Evolutionary conservation across 1,139 yeast species (phyloP), one percentile per base, ranked within the genome.

Genomic region (Blastobotrys proliferans): DNA sequence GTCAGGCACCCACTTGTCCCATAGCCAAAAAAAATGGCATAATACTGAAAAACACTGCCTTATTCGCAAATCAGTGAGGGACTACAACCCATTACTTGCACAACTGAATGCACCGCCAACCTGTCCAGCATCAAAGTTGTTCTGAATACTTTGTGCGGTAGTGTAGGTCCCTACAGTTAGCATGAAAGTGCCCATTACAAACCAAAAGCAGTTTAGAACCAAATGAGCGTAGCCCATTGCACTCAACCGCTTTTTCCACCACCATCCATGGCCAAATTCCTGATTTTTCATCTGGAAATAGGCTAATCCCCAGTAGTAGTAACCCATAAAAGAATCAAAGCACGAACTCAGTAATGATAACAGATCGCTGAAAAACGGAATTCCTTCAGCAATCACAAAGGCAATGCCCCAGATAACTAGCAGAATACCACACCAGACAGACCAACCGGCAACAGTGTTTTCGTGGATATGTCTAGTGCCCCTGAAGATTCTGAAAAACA

Each of bases 241-340:
- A 4, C 55, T 51, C 37, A 64, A 55, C 11, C 42, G 39, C 17
- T 38, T 30, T n/a, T n/a, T n/a, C n/a, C n/a, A n/a, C 24, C n/a
- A 31, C 41, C 41, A 38, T 26, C 60, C 63, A 16, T 52, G 49
- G 11, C 54, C 55, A 27, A 53, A 50, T 14, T 51, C 54, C 37
- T 60, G 59, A 22, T 50, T 49, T 14, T 63, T 48, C 42, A 62
- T 46, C 27, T 52, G 70, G 55, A 77, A 68, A 58, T 60, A 77
- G 0, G 83, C 82, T 26, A 75, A 70, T n/a, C 81, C 81, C 83
- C 83, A 77, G 54, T 77, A 77, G 16, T 77, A 74, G 54, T 74
- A 78, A 0, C 83, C 83, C 53, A 78, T 78, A 78, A 81, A 78
- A 55, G 81, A 75, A 57, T 77, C 83, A 54, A 78, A 78, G 40